Conservation (phyloP, 2,329 filamentous ascomycete species). For the Gnomoniopsis smithogilvyi region DNA sequence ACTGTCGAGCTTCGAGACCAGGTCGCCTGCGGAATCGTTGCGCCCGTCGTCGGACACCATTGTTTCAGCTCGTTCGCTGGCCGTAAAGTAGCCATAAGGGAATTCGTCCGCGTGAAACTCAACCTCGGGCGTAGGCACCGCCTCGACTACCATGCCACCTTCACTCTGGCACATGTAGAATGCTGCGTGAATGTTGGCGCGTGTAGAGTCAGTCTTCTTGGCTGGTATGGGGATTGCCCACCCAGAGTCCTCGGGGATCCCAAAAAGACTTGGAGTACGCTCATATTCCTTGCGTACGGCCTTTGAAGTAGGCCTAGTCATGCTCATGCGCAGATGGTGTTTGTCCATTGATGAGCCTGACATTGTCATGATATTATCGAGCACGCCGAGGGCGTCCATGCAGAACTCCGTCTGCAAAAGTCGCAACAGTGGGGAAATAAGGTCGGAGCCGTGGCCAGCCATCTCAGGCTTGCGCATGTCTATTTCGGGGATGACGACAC, state of each 20-base stretch:
- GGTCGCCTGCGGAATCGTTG: slow-evolving; percentile 72
- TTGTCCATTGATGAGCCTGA: slow-evolving; percentile 89
- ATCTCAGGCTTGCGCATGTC: slow-evolving; percentile 93
- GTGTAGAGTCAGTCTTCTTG: slow-evolving; percentile 79
- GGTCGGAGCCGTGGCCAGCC: slow-evolving; percentile 84
- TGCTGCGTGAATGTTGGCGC: slow-evolving; percentile 90
- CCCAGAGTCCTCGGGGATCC: slow-evolving; percentile 90
- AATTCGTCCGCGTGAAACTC: slow-evolving; percentile 93
- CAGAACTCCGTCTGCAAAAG: slow-evolving; percentile 91
- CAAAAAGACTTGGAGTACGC: slow-evolving; percentile 88
- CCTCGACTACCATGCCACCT: slow-evolving; percentile 54
- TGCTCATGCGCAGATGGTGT: slow-evolving; percentile 95
- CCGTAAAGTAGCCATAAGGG: slow-evolving; percentile 73
- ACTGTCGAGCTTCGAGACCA: slow-evolving; percentile 76
- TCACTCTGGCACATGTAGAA: slow-evolving; percentile 88
- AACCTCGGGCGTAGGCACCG: slow-evolving; percentile 75
- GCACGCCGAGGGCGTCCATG: slow-evolving; percentile 83
- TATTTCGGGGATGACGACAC: slow-evolving; percentile 79
- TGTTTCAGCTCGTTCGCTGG: slow-evolving; percentile 73
- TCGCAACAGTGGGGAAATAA: slow-evolving; percentile 88
- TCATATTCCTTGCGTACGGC: slow-evolving; percentile 92
- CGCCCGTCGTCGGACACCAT: slow-evolving; percentile 87
- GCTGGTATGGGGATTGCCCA: slow-evolving; percentile 96
- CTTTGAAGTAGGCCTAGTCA: slow-evolving; percentile 84
- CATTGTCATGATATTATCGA: slow-evolving; percentile 95